Conservation (phyloP, 768 basidiomycete genomes). For the Strobilomyces dryophilus region DNA sequence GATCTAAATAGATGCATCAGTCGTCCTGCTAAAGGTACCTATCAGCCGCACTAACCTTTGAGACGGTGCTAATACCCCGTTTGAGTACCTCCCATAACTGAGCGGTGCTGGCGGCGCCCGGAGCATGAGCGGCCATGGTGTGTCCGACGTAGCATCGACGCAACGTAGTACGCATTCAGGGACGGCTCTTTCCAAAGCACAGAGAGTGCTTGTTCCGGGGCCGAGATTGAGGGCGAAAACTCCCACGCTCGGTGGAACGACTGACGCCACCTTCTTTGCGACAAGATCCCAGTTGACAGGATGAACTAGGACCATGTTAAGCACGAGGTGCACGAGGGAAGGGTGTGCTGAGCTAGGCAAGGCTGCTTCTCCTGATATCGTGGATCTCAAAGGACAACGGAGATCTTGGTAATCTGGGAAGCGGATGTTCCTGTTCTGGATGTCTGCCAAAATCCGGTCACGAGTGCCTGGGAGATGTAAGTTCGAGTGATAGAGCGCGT, state of each 20-base stretch:
- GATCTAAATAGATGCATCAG: conserved; percentile 40
- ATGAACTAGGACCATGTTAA: conserved; percentile 39
- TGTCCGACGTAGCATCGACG: conserved; percentile 13
- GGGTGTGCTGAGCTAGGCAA: conserved; percentile 15
- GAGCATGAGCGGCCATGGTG: conserved; percentile 56
- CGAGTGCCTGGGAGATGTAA: conserved; percentile 29
- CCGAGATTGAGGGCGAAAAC: conserved; percentile 49
- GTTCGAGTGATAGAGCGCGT: conserved; percentile 50
- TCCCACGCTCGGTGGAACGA: conserved; percentile 8
- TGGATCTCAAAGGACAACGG: conserved; percentile 45
- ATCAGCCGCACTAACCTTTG: conserved; percentile 41
- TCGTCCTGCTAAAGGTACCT: neutral
- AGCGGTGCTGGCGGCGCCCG: conserved; percentile 43
- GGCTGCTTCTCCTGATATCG: conserved; percentile 38
- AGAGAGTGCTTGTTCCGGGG: conserved; percentile 39
- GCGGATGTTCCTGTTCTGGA: conserved; percentile 38
- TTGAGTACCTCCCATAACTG: conserved; percentile 60
- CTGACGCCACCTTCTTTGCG: conserved; percentile 27
- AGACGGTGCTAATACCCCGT: conserved; percentile 17
- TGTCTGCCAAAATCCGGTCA: conserved; percentile 41
- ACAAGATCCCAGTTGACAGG: conserved; percentile 53
- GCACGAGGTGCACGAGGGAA: conserved; percentile 38
- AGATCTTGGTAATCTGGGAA: conserved; percentile 50
- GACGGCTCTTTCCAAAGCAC: conserved; percentile 36
- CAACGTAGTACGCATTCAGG: conserved; percentile 17